Conservation (phyloP, 2,329 filamentous ascomycete species). For the Talaromyces funiculosus region DNA sequence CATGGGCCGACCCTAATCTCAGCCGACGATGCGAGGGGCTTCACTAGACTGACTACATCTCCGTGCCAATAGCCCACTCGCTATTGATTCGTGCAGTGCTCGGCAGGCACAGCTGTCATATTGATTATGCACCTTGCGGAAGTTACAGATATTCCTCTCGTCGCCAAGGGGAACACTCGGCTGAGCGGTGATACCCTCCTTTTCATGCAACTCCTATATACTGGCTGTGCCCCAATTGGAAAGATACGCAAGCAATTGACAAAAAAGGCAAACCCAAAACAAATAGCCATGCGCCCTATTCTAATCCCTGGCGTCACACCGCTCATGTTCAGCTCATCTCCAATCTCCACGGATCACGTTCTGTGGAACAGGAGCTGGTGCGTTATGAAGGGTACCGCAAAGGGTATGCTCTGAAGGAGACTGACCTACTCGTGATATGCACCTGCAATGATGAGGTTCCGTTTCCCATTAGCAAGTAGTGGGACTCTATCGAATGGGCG, state of each 20-base stretch:
- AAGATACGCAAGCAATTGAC: background rate
- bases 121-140: background rate
- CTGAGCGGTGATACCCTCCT: background rate
- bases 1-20: background rate
- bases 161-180: background rate
- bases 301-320: constrained; percentile 11
- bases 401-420: background rate
- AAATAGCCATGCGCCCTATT: constrained; percentile 9
- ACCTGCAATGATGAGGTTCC: background rate
- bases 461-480: background rate
- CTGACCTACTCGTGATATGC: background rate
- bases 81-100: background rate
- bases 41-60: constrained; percentile 1
- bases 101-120: background rate
- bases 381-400: background rate
- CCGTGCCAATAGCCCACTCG: background rate
- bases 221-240: background rate
- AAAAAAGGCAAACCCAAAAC: background rate
- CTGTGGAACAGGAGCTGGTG: background rate
- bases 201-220: background rate
- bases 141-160: background rate
- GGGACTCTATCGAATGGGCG: constrained; percentile 6
- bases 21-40: constrained; percentile 3
- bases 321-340: background rate
- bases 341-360: background rate